phyloP scores from a whole-genome alignment of 2,329 filamentous ascomycete species.

The Chaetomium sp. region DNA sequence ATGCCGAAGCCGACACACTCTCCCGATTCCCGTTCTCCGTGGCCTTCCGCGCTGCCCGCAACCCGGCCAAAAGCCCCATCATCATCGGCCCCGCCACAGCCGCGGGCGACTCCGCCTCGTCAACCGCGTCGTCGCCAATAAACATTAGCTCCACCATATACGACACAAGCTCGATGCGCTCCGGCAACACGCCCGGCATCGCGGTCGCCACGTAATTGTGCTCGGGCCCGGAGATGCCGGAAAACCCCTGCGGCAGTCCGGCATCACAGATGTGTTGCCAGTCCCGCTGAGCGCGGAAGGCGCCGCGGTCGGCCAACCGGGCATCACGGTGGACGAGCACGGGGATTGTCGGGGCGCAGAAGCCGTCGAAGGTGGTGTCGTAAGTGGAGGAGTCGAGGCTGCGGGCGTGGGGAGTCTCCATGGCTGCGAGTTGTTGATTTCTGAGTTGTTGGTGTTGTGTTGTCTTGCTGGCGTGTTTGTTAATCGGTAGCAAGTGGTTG shows the following conservation, averaged over 20 bases:
- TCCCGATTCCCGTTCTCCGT: no score
- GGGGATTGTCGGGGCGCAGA: background rate
- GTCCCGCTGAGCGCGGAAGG: slow-evolving; percentile 12
- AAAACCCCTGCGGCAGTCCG: background rate
- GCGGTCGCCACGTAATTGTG: background rate
- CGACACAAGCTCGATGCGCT: slow-evolving; percentile 9
- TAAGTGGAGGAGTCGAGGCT: background rate
- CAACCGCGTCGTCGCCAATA: slow-evolving; percentile 7
- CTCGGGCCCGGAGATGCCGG: slow-evolving; percentile 4
- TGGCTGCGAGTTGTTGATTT: background rate
- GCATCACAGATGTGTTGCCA: slow-evolving; percentile 2
- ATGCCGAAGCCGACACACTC: no score
- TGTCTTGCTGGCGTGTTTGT: no score
- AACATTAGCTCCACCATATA: slow-evolving; percentile 10
- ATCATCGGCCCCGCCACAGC: no score
- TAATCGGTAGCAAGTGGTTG: no score
- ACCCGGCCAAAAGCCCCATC: no score
- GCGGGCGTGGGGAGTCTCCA: background rate
- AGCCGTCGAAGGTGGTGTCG: background rate
- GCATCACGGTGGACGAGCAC: slow-evolving; percentile 3
- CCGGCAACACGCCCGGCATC: slow-evolving; percentile 4
- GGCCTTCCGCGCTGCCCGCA: no score
- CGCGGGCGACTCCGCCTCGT: no score
- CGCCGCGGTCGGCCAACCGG: slow-evolving; percentile 6
- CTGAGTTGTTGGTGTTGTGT: no score